Evolutionary conservation across 106 monocot species (phyloP).

Genomic region (Iris macrosiphon): DNA sequence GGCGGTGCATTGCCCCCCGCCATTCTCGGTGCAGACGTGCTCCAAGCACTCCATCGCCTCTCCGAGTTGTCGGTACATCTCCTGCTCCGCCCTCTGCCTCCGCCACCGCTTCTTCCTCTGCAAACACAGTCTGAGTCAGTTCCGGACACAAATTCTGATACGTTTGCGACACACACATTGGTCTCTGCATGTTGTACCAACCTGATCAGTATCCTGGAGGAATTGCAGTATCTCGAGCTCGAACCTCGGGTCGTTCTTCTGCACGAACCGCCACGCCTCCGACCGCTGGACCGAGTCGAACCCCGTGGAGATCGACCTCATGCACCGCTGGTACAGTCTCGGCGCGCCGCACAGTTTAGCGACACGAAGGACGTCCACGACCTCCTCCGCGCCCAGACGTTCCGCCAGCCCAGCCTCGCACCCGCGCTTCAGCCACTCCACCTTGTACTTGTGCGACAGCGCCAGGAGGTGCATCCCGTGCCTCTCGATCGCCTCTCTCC

Average conservation of each 20-base stretch:
- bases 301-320: constrained; percentile 33
- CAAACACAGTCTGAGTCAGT: too few species aligned
- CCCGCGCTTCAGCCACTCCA: constrained; percentile 30
- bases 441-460: constrained; percentile 45
- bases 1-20: constrained; percentile 1
- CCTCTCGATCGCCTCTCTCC: constrained; percentile 19
- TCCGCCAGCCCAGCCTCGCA: constrained; percentile 27
- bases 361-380: constrained; percentile 30
- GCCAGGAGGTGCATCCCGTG: constrained; percentile 42
- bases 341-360: constrained; percentile 39
- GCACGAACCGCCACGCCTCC: constrained; percentile 43
- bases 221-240: constrained; percentile 53
- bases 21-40: constrained; percentile 53
- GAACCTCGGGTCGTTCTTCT: constrained; percentile 49
- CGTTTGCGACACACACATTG: too few species aligned
- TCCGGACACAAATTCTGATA: too few species aligned
- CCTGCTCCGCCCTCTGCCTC: constrained; percentile 37
- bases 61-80: constrained; percentile 41
- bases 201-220: constrained; percentile 47
- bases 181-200: too few species aligned
- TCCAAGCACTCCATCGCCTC: constrained; percentile 70
- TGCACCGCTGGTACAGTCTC: constrained; percentile 39
- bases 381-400: constrained; percentile 20
- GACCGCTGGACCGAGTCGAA: constrained; percentile 38
- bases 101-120: constrained; percentile 55